Conservation (phyloP, 73 alveolate species). For the Paraurostyla sp. region DNA sequence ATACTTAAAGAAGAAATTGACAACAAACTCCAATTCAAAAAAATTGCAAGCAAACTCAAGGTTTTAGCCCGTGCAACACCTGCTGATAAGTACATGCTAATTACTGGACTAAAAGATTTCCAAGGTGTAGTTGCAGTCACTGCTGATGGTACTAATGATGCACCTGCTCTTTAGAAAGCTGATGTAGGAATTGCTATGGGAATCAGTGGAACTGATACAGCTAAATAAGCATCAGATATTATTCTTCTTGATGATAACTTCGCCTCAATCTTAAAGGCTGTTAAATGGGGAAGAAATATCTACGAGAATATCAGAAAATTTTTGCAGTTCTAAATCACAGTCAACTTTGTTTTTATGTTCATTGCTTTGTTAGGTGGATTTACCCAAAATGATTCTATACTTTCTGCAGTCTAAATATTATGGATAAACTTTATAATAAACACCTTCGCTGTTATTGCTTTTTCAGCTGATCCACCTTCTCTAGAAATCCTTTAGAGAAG, state of each 20-base stretch:
- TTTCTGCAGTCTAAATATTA: conserved; percentile 85
- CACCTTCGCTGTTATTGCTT: conserved; percentile 90
- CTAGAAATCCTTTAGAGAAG: conserved; percentile 80
- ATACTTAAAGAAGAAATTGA: not conserved
- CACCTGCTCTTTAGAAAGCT: conserved; percentile 85
- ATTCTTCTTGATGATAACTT: no score
- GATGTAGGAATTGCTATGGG: conserved; percentile 95
- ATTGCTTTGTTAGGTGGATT: conserved; percentile 85
- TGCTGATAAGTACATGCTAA: conserved; percentile 91
- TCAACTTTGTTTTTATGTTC: conserved; percentile 83
- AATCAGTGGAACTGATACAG: conserved; percentile 93
- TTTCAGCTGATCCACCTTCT: conserved; percentile 97
- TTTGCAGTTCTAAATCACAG: conserved; percentile 88
- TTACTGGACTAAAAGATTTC: conserved; percentile 88
- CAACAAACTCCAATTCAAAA: conserved; percentile 74
- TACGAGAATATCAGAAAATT: no score
- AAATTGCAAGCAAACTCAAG: conserved; percentile 75
- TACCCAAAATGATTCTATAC: conserved; percentile 77
- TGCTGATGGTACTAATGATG: conserved; percentile 97
- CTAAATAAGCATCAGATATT: conserved; percentile 95
- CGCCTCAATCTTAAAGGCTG: conserved; percentile 81
- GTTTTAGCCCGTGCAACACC: conserved; percentile 96
- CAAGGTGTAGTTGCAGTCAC: conserved; percentile 96
- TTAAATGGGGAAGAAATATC: conserved; percentile 88
- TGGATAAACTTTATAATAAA: conserved; percentile 92